Evolutionary conservation across 768 basidiomycete genomes (phyloP).

Genomic region (Boletales sp.): DNA sequence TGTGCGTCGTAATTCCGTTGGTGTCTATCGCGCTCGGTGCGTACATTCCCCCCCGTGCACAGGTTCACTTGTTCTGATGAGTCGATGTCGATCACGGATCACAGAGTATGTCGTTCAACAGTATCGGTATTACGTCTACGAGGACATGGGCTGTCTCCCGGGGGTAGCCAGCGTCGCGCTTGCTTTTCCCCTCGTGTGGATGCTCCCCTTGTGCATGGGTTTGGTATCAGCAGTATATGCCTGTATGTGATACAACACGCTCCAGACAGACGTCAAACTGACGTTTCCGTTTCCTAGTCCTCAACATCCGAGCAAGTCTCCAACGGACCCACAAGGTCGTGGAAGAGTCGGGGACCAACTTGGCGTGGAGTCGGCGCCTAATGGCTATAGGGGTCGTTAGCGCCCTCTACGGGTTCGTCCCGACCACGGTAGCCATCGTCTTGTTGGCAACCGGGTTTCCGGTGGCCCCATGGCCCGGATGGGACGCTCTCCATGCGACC

Average conservation of each 20-base stretch:
- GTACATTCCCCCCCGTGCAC: not conserved
- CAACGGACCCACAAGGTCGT: not conserved
- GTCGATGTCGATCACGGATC: constrained; percentile 1
- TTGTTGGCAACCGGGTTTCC: constrained; percentile 5
- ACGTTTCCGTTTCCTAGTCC: constrained; percentile 4
- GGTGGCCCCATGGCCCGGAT: constrained; percentile 19
- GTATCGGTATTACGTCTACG: constrained; percentile 48
- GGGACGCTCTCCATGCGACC: constrained; percentile 15
- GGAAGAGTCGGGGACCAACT: not conserved
- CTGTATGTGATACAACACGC: constrained; percentile 7
- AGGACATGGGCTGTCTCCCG: constrained; percentile 44
- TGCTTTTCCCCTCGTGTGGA: constrained; percentile 40
- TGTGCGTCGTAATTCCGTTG: constrained; percentile 34
- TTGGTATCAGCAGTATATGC: constrained; percentile 42
- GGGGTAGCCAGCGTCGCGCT: constrained; percentile 31
- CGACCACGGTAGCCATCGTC: constrained; percentile 10
- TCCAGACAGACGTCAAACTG: not conserved
- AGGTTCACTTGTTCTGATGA: not conserved
- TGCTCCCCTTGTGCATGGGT: constrained; percentile 45
- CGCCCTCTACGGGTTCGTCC: constrained; percentile 8
- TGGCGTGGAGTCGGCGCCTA: constrained; percentile 12
- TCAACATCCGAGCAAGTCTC: constrained; percentile 4
- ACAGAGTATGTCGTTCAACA: constrained; percentile 48
- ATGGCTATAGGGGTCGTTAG: constrained; percentile 8
- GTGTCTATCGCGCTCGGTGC: constrained; percentile 30